Evolutionary conservation across 163 green algal genomes (phyloP), one percentile per base, ranked within the genome.

Genomic region (Chlamydomonas reinhardtii): DNA sequence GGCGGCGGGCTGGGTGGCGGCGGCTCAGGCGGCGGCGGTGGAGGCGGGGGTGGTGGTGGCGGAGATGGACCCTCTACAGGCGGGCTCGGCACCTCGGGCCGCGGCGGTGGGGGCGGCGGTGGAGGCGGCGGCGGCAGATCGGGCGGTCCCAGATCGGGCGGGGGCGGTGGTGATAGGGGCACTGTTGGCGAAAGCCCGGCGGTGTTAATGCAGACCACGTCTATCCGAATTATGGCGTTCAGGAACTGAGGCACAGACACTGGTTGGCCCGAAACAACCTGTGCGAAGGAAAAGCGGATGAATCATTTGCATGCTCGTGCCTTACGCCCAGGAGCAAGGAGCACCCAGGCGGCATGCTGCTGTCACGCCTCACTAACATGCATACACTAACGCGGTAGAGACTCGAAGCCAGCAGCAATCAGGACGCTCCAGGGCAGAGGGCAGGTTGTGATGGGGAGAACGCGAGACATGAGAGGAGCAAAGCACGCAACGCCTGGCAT

Each of bases 21-120:
- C 20, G 76, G 64, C 29, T 16, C 61, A n/a, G 62, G 35, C 37
- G 75, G 75, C 39, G 76, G 76, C 37, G 76, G 76, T 2, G 76
- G 77, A 32, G 77, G 77, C n/a, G 77, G 77, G 3, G 77, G 65
- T 19, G 66, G 66, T 4, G 65, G 48, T 5, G 66, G 65, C 1
- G 77, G 65, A 20, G 66, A 48, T 4, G 43, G 43, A 0, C 66
- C 52, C 25, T 54, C 15, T 8, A 39, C 14, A 0, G 62, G 27
- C 24, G 76, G 62, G 6, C 25, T 34, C 0, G 62, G 62, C 27
- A 22, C 24, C 27, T 29, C 29, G 24, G 62, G 62, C 25, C 24
- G 62, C 25, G 62, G 62, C 16, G 62, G 62, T 12, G 62, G 76
- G 19, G 76, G 76, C 37, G 76, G 76, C 24, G 76, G 76, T 37